Conservation (phyloP, 306 rosid genomes). For the Acmispon strigosus region DNA sequence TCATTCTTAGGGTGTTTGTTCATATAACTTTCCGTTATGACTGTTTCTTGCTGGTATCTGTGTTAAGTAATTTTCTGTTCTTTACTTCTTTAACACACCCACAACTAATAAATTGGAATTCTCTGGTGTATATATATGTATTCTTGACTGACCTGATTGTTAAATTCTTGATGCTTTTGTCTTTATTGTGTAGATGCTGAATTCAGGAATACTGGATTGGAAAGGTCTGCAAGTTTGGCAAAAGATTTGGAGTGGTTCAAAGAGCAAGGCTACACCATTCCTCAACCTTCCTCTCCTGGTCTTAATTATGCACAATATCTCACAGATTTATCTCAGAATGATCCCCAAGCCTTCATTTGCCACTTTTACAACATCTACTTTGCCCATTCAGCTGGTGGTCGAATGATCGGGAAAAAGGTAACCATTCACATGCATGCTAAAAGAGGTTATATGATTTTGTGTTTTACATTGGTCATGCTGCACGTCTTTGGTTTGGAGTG, state of each 20-base stretch:
- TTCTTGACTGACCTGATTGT: not conserved
- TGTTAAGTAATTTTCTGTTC: not conserved
- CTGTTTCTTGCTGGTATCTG: not conserved
- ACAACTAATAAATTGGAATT: not conserved
- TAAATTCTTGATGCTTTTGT: not conserved
- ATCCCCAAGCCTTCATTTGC: conserved; percentile 90
- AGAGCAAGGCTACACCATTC: conserved; percentile 80
- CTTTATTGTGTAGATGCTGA: conserved; percentile 50
- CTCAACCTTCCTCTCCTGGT: conserved; percentile 87
- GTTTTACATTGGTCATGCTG: not conserved
- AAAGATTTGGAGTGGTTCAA: conserved; percentile 94
- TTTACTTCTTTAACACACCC: not conserved
- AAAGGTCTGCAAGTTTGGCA: conserved; percentile 78
- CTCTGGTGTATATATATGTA: not conserved
- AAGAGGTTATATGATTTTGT: not conserved
- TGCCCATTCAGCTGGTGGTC: conserved; percentile 96
- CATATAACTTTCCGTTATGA: not conserved
- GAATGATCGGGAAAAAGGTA: conserved; percentile 75
- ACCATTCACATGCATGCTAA: not conserved
- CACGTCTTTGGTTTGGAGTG: not conserved
- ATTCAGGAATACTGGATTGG: conserved; percentile 85
- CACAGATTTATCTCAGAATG: conserved; percentile 62
- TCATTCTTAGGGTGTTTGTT: not conserved
- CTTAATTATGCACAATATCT: conserved; percentile 62
- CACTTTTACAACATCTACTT: conserved; percentile 93